Percentiles rank a stretch among this genome's conserved stretches.
These are phyloP conservation scores for Suillus paluster DNA, from an alignment of 768 basidiomycete genomes.

Conservation along the genomic window DNA sequence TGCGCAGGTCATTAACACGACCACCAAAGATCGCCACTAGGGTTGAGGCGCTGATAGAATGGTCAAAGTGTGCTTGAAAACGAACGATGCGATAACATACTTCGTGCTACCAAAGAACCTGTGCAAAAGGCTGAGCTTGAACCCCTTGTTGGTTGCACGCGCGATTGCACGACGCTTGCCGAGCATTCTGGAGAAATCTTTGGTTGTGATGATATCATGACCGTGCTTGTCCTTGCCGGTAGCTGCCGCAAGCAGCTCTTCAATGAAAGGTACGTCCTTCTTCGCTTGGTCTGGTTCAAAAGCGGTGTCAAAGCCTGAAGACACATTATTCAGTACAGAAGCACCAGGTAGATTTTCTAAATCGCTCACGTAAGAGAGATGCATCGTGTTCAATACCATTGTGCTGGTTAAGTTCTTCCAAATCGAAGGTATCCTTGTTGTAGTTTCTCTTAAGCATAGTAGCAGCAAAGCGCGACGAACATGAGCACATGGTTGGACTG, in stretches of 20 bases:
- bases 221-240: constrained; percentile 60
- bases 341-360: not conserved
- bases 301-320: constrained; percentile 56
- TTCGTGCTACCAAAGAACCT: constrained; percentile 72
- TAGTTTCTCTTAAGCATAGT: constrained; percentile 61
- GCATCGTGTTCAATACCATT: constrained; percentile 54
- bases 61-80: not conserved
- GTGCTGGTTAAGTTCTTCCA: constrained; percentile 70
- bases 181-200: constrained; percentile 62
- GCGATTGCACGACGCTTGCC: constrained; percentile 68
- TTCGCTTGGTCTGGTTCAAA: constrained; percentile 54
- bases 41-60: constrained; percentile 58
- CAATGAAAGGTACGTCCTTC: constrained; percentile 53
- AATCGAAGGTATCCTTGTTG: constrained; percentile 58
- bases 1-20: constrained; percentile 54
- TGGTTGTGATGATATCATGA: constrained; percentile 49
- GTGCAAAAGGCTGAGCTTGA: constrained; percentile 53
- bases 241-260: constrained; percentile 64
- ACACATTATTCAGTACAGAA: constrained; percentile 6
- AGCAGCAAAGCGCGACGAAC: constrained; percentile 66
- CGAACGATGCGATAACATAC: constrained; percentile 43
- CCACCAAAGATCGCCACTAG: constrained; percentile 74
- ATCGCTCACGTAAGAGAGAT: constrained; percentile 35
- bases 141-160: constrained; percentile 59
- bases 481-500: constrained; percentile 65